Evolutionary conservation across 805 yeast genomes (phyloP), one percentile per base, ranked within the genome.

Genomic region (Starmerella geochares): DNA sequence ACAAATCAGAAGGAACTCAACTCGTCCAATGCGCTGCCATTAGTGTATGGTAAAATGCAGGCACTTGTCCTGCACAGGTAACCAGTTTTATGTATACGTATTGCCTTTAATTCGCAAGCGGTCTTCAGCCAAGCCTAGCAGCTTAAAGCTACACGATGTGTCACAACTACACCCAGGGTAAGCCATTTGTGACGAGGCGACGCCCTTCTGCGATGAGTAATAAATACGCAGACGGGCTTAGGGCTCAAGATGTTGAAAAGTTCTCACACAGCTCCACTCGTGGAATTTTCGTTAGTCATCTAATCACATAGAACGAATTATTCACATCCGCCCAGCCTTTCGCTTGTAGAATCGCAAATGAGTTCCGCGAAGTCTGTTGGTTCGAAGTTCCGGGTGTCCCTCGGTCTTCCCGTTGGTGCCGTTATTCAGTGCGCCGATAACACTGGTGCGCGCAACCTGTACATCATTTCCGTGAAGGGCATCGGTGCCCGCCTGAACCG

Each of bases 341-440:
- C 35, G 46, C 37, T 31, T 36, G 46, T 19, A 44, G 46, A 35
- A 50, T 41, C 51, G 44, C 51, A 39, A 53, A 58, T 58, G 62
- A 54, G 59, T 49, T 50, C 59, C 54, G 52, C 58, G 51, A 57
- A 59, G 53, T 54, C 58, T 46, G 60, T 58, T 54, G 63, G 98
- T 81, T 92, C 87, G 83, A 90, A 90, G 81, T 92, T 83, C 86
- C 87, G 96, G 79, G 86, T 90, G 85, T 87, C 98, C 92, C 86
- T 92, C 78, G 99, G 95, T 82, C 84, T 92, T 73, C 99, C 99
- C 78, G 83, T 80, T 67, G 98, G 97, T 76, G 99, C 99, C 76
- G 86, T 92, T 75, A 83, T 92, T 79, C 94, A 94, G 88, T 92
- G 99, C 80, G 88, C 94, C 77, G 99, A 92, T 76, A 92, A 92